Evolutionary conservation across 2,329 filamentous ascomycete species (phyloP).

Genomic region (Penicillium sp.): DNA sequence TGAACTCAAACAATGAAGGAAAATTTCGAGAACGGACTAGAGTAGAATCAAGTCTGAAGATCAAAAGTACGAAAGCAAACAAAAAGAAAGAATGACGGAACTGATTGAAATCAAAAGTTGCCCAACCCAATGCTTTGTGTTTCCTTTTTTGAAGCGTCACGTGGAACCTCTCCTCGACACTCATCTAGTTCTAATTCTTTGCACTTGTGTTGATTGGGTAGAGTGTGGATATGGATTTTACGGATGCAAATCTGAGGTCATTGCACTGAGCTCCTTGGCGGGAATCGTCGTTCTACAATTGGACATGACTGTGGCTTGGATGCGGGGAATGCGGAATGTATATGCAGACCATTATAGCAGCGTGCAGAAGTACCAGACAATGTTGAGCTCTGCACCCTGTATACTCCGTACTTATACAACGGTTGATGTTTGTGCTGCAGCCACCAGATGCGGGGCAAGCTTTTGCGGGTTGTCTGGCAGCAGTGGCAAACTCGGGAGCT

Average conservation of each 20-base stretch:
- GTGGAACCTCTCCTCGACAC: constrained; percentile 10
- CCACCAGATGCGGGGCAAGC: neutral
- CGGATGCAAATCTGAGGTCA: constrained; percentile 2
- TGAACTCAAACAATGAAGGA: neutral
- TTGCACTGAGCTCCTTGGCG: neutral
- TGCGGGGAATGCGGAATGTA: constrained; percentile 3
- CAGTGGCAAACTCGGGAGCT: too few species aligned
- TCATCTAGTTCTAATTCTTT: neutral
- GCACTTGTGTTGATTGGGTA: neutral
- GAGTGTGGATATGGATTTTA: neutral
- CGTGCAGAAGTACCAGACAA: neutral
- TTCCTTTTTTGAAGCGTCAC: constrained; percentile 26
- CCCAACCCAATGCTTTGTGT: constrained; percentile 5
- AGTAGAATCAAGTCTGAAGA: neutral
- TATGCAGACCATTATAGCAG: neutral
- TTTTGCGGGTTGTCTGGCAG: too few species aligned
- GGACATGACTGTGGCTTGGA: neutral
- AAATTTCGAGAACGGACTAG: neutral
- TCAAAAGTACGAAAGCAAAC: neutral
- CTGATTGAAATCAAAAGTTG: constrained; percentile 1
- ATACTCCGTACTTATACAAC: neutral
- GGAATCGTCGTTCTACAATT: neutral
- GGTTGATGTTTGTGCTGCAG: neutral
- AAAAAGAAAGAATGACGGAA: neutral
- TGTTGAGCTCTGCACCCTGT: neutral